Conservation (phyloP, 2,329 filamentous ascomycete genomes). For the Beauveria rudraprayagi region DNA sequence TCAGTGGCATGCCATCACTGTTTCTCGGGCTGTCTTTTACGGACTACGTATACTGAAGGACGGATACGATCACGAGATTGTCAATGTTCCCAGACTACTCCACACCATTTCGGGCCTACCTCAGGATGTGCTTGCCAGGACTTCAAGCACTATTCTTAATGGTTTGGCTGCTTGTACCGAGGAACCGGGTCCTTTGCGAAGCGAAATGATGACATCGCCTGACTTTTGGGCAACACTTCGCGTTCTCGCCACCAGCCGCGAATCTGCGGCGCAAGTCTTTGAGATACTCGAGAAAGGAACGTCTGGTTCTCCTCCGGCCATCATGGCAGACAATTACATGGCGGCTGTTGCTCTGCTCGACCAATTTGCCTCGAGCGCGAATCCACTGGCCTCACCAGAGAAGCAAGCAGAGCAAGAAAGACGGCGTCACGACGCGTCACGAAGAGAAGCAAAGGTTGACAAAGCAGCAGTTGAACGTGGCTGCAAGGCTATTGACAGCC, state of each 20-base stretch:
- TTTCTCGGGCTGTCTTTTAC: slow-evolving; percentile 81
- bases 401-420: slow-evolving; percentile 52
- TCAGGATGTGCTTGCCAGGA: slow-evolving; percentile 66
- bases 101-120: slow-evolving; percentile 87
- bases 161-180: slow-evolving; percentile 76
- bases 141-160: slow-evolving; percentile 66
- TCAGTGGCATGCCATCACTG: slow-evolving; percentile 72
- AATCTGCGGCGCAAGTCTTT: slow-evolving; percentile 72
- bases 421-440: slow-evolving; percentile 24
- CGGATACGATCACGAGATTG: slow-evolving; percentile 85
- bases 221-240: slow-evolving; percentile 94
- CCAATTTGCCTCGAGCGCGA: slow-evolving; percentile 79
- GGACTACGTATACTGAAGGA: slow-evolving; percentile 71
- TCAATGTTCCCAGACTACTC: slow-evolving; percentile 83
- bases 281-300: slow-evolving; percentile 76
- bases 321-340: slow-evolving; percentile 94
- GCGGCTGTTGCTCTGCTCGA: slow-evolving; percentile 76
- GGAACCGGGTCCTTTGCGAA: slow-evolving; percentile 68
- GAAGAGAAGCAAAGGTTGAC: slow-evolving; percentile 21
- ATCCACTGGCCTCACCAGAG: slow-evolving; percentile 61
- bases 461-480: slow-evolving; percentile 62
- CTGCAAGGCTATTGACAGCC: slow-evolving; percentile 69
- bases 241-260: slow-evolving; percentile 58
- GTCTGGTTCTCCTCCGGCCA: slow-evolving; percentile 65
- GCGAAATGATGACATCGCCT: slow-evolving; percentile 90